Evolutionary conservation across 345 rosid genomes (phyloP), one percentile per base, ranked within the genome.

Genomic region (Lenwebbia sp.): DNA sequence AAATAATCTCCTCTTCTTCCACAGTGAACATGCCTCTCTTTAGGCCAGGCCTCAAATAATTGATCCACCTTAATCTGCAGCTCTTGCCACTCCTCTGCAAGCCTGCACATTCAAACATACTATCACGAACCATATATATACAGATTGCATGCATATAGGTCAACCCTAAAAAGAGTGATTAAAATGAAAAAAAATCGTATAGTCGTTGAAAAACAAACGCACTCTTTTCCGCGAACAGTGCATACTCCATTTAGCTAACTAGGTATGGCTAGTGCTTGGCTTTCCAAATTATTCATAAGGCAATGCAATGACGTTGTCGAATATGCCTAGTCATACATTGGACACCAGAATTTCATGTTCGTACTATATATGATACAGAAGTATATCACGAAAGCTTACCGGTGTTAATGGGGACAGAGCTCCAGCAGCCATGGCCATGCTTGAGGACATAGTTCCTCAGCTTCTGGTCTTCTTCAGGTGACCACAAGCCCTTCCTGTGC

Each of bases 401-500:
- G 58, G 98, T 95, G 89, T 94, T 90, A 82, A 94, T 87, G 87
- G 99, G 97, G 87, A 97, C 94, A 51, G 96, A 91, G 90, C 94
- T 95, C 99, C 99, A 97, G 88, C 95, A 95, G 37, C 94, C 90
- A 88, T 94, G 96, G 87, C 99, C 99, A 89, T 97, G 90, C 44
- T 87, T 89, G 87, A 93, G 88, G 89, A 97, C 91, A 82, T 92
- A 88, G 89, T 85, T 91, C 57, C 90, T 91, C 55, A 97, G 99
- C 90, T 89, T 92, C 9, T 92, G 93, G 87, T 97, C 99, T 90
- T 97, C 99, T 88, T 96, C 99, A 75, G 99, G 99, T 54, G 99
- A 97, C 99, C 99, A 97, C n/a, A 97, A 89, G 76, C 99, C 99
- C 86, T 96, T 97, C 88, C 93, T 93, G 85, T 93, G 95, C 92